These are phyloP conservation scores for Betula pendula DNA, from an alignment of 306 rosid genomes.

Conservation along the genomic window DNA sequence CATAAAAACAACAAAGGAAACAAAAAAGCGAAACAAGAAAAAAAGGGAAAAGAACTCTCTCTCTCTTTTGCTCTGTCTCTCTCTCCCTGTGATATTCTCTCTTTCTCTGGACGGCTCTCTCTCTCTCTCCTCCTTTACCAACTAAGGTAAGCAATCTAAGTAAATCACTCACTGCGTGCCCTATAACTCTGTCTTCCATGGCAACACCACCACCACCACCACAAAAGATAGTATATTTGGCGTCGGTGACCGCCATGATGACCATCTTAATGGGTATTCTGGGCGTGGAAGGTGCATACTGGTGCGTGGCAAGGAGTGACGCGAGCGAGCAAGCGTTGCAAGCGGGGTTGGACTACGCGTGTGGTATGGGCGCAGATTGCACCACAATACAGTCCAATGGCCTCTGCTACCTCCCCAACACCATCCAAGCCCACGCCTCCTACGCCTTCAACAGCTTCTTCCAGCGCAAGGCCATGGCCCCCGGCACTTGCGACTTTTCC, in stretches of 20 bases:
- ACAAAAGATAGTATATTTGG: neutral
- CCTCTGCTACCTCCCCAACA: conserved; percentile 81
- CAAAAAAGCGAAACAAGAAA: conserved; percentile 14
- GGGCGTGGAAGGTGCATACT: conserved; percentile 34
- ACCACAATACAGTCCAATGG: conserved; percentile 54
- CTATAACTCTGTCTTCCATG: conserved; percentile 53
- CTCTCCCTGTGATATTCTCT: neutral
- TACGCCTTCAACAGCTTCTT: conserved; percentile 86
- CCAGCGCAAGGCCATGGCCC: conserved; percentile 56
- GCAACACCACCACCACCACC: conserved; percentile 38
- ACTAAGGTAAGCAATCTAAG: conserved; percentile 29
- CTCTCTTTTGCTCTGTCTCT: conserved; percentile 17
- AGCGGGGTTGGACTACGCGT: conserved; percentile 78
- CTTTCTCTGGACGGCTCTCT: conserved; percentile 25
- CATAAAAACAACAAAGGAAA: neutral
- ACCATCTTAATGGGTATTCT: neutral
- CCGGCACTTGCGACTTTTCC: conserved; percentile 78
- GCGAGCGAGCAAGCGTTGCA: conserved; percentile 53
- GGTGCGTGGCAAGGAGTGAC: conserved; percentile 89
- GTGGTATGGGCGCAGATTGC: conserved; percentile 78
- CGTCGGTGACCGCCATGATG: neutral
- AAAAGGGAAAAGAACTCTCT: conserved; percentile 31
- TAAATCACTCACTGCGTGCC: conserved; percentile 7
- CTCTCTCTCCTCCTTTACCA: conserved; percentile 55
- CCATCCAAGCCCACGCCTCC: conserved; percentile 90